These are phyloP conservation scores for Penstemon davidsonii DNA, from an alignment of 257 asterid genomes.

Conservation along the genomic window DNA sequence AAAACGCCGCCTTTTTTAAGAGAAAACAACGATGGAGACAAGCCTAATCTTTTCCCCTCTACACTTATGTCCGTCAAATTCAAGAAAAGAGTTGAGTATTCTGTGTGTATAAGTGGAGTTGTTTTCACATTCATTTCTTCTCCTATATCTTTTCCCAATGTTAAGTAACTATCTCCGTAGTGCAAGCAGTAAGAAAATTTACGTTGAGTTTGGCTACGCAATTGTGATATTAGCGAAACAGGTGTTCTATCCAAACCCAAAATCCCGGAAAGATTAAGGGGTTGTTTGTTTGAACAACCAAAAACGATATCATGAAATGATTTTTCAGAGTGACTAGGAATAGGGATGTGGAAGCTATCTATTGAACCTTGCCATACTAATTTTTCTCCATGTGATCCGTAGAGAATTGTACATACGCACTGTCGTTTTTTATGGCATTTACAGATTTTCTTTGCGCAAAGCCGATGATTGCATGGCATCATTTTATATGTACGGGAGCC, in stretches of 20 bases:
- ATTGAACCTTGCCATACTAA: background rate
- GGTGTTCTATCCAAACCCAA: slow-evolving; percentile 1
- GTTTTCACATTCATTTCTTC: background rate
- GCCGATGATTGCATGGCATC: slow-evolving; percentile 21
- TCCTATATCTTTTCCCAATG: background rate
- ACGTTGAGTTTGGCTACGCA: background rate
- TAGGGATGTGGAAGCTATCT: slow-evolving; percentile 9
- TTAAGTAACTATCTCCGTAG: background rate
- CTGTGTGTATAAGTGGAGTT: slow-evolving; percentile 15
- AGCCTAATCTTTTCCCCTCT: background rate
- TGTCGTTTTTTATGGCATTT: slow-evolving; percentile 16
- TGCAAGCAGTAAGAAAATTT: background rate
- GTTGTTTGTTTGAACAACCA: background rate
- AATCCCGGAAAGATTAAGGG: slow-evolving; percentile 5
- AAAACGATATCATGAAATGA: background rate
- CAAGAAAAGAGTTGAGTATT: background rate
- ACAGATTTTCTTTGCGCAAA: slow-evolving; percentile 12
- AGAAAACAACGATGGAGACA: slow-evolving; percentile 8
- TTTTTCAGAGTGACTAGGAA: background rate
- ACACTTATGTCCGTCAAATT: slow-evolving; percentile 20
- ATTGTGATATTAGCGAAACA: background rate
- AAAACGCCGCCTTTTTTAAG: slow-evolving; percentile 20
- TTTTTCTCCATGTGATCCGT: background rate
- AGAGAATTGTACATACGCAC: background rate
- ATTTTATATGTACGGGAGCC: background rate